Percentiles rank a stretch among this genome's conserved stretches.
These are phyloP conservation scores for Citrus hindsii DNA, from an alignment of 345 rosid species.

Conservation along the genomic window DNA sequence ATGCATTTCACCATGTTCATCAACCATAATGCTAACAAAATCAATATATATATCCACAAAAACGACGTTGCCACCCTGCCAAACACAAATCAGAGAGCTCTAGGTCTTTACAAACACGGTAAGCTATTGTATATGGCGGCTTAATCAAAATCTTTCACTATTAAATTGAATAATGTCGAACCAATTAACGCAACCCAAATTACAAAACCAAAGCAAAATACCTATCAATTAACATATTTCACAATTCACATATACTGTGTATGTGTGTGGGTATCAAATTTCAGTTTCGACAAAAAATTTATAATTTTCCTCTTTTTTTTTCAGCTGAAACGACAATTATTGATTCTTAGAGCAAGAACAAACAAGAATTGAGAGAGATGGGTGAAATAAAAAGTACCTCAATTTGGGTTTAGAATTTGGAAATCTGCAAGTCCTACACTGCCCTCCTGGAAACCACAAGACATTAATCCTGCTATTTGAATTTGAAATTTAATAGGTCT, in stretches of 20 bases:
- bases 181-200: neutral
- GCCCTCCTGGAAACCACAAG: neutral
- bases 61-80: neutral
- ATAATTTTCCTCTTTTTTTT: neutral
- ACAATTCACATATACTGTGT: neutral
- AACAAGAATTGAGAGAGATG: too few relatives aligned
- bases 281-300: neutral
- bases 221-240: neutral
- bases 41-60: neutral
- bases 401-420: neutral
- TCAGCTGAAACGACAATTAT: neutral
- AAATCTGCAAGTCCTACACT: neutral
- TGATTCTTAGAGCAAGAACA: neutral
- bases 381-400: neutral
- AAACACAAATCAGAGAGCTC: neutral
- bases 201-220: neutral
- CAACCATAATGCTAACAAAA: neutral
- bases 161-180: neutral
- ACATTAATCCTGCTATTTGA: too few relatives aligned
- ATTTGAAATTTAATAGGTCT: too few relatives aligned
- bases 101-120: neutral
- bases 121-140: neutral
- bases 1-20: neutral
- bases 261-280: neutral
- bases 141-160: neutral